phyloP scores from a whole-genome alignment of 495 filamentous ascomycete species.

The Neurospora sp. region DNA sequence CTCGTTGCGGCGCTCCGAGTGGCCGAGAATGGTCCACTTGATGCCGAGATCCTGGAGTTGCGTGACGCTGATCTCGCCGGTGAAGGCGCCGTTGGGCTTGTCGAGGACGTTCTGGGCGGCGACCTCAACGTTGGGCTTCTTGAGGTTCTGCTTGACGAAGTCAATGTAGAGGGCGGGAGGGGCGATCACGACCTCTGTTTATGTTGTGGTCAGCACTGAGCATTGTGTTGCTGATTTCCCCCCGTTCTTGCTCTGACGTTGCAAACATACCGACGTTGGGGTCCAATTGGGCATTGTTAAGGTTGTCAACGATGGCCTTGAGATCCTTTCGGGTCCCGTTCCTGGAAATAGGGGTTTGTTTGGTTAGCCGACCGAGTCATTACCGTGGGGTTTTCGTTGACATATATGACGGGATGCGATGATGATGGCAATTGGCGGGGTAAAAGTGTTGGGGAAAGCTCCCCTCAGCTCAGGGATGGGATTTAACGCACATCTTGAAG shows the following conservation, averaged over 20 bases:
- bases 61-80: conserved; percentile 84
- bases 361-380: conserved; percentile 12
- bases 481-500: conserved; percentile 80
- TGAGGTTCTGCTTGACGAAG: conserved; percentile 62
- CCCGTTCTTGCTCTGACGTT: background rate
- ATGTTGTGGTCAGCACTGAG: background rate
- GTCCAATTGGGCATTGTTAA: conserved; percentile 71
- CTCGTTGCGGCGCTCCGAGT: conserved; percentile 84
- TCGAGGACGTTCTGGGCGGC: conserved; percentile 94
- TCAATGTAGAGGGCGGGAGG: conserved; percentile 86
- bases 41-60: conserved; percentile 84
- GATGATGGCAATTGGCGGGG: conserved; percentile 17
- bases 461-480: background rate
- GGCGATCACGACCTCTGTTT: conserved; percentile 81
- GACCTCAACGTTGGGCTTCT: conserved; percentile 52
- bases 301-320: conserved; percentile 73
- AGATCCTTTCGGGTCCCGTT: conserved; percentile 84
- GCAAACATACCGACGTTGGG: conserved; percentile 48
- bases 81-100: conserved; percentile 94
- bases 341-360: conserved; percentile 36
- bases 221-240: background rate
- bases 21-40: conserved; percentile 82
- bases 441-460: conserved; percentile 6
- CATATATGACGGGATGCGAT: background rate
- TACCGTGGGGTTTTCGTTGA: conserved; percentile 13